Percentiles rank a stretch among this genome's conserved stretches.
Evolutionary conservation across 1,284 basidiomycete genomes (phyloP).

Genomic region (Fomitopsis pinicola): DNA sequence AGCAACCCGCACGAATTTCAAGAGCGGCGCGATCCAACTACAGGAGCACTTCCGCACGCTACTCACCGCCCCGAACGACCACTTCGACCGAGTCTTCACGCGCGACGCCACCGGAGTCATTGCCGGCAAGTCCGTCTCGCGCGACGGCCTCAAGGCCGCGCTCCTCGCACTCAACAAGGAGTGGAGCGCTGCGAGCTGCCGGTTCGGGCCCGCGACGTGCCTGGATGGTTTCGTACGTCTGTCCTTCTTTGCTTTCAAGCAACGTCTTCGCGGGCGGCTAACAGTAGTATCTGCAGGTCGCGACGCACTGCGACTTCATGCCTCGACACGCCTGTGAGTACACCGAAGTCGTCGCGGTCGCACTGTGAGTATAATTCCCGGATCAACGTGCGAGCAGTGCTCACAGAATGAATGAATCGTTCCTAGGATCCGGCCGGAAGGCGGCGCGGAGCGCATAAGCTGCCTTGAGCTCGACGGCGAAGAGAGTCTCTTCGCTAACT

Average conservation of each 20-base stretch:
- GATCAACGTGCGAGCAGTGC: not conserved
- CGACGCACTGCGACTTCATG: not conserved
- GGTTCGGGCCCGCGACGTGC: not conserved
- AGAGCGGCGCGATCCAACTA: not conserved
- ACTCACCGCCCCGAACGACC: not conserved
- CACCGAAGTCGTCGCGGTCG: not conserved
- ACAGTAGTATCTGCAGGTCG: not conserved
- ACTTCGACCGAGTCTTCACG: not conserved
- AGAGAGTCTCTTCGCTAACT: not conserved
- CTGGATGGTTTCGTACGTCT: not conserved
- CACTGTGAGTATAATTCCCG: not conserved
- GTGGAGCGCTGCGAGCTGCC: not conserved
- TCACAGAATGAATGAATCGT: not conserved
- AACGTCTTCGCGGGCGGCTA: too few species aligned
- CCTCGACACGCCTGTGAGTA: not conserved
- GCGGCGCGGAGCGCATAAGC: not conserved
- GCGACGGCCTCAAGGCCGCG: not conserved
- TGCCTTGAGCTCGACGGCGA: constrained; percentile 1
- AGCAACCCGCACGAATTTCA: too few species aligned
- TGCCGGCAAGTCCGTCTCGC: not conserved
- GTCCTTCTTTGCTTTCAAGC: not conserved
- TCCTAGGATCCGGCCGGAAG: not conserved
- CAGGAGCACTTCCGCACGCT: not conserved
- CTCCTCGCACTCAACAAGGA: not conserved
- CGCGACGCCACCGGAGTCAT: not conserved